A percentile compares a stretch with the other conserved stretches of the same genome.
Evolutionary conservation across 2,329 filamentous ascomycete genomes (phyloP).

Genomic region (Apiospora pterosperma): DNA sequence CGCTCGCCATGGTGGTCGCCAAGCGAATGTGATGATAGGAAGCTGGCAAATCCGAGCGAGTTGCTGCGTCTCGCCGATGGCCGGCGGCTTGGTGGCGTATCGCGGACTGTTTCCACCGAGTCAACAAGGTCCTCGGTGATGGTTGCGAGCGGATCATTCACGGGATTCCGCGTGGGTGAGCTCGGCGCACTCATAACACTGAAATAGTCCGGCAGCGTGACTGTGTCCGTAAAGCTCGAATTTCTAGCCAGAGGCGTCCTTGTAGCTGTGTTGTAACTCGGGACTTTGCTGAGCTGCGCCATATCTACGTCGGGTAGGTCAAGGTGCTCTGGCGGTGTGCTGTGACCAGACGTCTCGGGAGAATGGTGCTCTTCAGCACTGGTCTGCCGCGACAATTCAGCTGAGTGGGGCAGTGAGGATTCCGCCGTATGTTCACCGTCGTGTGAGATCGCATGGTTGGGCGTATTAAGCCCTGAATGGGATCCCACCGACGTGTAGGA

Average conservation of each 20-base stretch:
- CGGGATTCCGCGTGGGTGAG: constrained; percentile 38
- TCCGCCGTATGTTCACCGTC: constrained; percentile 31
- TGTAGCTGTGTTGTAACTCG: constrained; percentile 74
- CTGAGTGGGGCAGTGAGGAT: constrained; percentile 41
- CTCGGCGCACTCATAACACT: constrained; percentile 54
- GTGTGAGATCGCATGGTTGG: constrained; percentile 33
- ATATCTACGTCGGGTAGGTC: constrained; percentile 40
- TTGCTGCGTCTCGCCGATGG: constrained; percentile 7
- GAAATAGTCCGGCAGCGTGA: constrained; percentile 63
- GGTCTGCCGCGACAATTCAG: constrained; percentile 48
- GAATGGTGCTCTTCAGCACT: constrained; percentile 47
- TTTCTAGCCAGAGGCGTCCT: constrained; percentile 56
- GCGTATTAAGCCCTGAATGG: constrained; percentile 39
- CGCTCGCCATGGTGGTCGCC: constrained; percentile 23
- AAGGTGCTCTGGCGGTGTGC: constrained; percentile 43
- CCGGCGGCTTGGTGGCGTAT: background rate
- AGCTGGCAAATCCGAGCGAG: constrained; percentile 18
- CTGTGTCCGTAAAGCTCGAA: constrained; percentile 44
- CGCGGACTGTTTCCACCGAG: background rate
- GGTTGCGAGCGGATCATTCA: constrained; percentile 23
- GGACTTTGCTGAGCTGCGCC: constrained; percentile 67
- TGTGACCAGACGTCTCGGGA: constrained; percentile 40
- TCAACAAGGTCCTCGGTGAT: constrained; percentile 18
- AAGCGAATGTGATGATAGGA: constrained; percentile 20
- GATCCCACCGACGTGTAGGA: constrained; percentile 44